Conservation (phyloP, 176 grass and related monocot species). For the Phoenix roebelenii region DNA sequence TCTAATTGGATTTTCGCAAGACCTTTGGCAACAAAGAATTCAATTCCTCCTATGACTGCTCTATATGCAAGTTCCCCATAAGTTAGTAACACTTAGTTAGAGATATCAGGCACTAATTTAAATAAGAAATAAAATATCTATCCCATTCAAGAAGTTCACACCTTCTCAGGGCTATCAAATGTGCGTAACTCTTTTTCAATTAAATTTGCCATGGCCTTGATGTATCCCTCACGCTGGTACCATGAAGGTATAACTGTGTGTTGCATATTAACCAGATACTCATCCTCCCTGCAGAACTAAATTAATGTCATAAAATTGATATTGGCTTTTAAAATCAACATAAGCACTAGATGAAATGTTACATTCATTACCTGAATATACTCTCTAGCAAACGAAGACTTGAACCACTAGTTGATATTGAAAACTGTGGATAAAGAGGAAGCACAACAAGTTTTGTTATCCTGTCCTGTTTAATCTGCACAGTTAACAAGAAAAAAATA, state of each 20-base stretch:
- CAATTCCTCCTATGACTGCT: no score
- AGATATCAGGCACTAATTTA: no score
- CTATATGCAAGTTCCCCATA: no score
- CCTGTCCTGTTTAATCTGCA: slow-evolving; percentile 83
- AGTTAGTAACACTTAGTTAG: no score
- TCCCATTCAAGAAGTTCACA: slow-evolving; percentile 17
- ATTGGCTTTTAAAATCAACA: slow-evolving; percentile 10
- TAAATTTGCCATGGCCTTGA: slow-evolving; percentile 91
- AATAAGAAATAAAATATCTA: no score
- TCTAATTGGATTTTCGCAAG: no score
- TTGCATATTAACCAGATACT: slow-evolving; percentile 98
- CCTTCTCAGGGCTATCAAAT: slow-evolving; percentile 67
- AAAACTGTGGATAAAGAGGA: slow-evolving; percentile 98
- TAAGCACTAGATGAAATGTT: slow-evolving; percentile 5
- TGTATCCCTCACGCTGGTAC: slow-evolving; percentile 99
- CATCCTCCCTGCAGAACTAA: slow-evolving; percentile 71
- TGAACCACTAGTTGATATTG: slow-evolving; percentile 98
- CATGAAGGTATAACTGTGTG: slow-evolving; percentile 99
- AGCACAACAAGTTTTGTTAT: slow-evolving; percentile 98
- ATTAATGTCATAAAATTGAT: slow-evolving; percentile 1
- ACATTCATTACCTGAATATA: slow-evolving; percentile 73
- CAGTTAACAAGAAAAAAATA: slow-evolving; percentile 17
- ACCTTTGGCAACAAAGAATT: no score
- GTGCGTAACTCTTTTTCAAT: slow-evolving; percentile 78
- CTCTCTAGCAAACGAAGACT: slow-evolving; percentile 93